Evolutionary conservation across 192 early-diverging fungal genomes (phyloP).

Genomic region (Gonapodya prolifera): DNA sequence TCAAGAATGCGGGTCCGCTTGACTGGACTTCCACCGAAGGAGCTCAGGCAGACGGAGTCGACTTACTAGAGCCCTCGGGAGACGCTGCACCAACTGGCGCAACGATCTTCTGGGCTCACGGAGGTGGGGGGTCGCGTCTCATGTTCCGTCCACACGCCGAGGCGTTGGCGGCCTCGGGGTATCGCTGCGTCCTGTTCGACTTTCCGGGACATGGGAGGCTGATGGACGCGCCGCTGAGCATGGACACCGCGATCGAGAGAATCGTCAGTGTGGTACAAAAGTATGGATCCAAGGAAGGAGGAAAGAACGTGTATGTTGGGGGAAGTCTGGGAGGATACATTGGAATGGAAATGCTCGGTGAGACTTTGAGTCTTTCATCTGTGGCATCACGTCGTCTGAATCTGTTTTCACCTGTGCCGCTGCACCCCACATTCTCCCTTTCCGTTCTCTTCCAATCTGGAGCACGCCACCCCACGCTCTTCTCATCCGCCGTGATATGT

Average conservation of each 20-base stretch:
- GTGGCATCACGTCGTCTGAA: no score
- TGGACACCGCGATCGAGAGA: constrained; percentile 10
- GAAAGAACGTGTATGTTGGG: constrained; percentile 13
- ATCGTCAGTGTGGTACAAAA: constrained; percentile 4
- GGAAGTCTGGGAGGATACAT: constrained; percentile 16
- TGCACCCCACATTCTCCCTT: background rate
- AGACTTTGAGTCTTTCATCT: no score
- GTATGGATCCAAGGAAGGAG: constrained; percentile 3
- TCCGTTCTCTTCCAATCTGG: background rate
- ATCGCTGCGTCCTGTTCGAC: constrained; percentile 11
- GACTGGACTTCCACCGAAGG: constrained; percentile 6
- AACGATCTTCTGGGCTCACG: constrained; percentile 15
- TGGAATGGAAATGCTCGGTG: constrained; percentile 17
- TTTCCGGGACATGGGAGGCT: constrained; percentile 13
- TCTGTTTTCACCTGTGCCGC: no score
- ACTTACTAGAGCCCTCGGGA: background rate
- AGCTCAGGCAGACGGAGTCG: background rate
- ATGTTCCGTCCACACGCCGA: constrained; percentile 14
- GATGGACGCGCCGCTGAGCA: constrained; percentile 13
- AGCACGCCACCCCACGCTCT: constrained; percentile 5
- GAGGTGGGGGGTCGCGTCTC: constrained; percentile 14
- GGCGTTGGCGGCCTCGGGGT: background rate
- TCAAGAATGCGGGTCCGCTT: constrained; percentile 10
- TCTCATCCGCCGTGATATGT: constrained; percentile 8
- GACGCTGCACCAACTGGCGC: background rate